Base-by-base conservation (phyloP, 78 protist species). In the Thecamonas trahens region DNA sequence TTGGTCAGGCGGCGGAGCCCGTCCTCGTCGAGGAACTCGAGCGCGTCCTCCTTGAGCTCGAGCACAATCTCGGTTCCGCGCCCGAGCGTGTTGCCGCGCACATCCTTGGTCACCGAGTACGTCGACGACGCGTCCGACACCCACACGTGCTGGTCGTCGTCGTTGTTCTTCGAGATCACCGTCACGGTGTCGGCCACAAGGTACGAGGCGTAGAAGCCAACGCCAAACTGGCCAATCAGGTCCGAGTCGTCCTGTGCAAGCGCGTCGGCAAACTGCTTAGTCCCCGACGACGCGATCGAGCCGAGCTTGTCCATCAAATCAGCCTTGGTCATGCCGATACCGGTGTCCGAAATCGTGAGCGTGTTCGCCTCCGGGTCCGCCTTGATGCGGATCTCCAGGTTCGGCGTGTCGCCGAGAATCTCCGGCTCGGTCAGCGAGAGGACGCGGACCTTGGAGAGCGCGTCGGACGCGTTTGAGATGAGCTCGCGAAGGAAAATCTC, bases 191-290 rank as follows among this genome's bases (percentile, higher is more conserved):
- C 99, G 35, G 99, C 96, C 53, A 97, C 98, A 45, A 97, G 83
- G 87, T 88, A 97, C 14, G 90, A 87, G n/a, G 99, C 94, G 88
- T 97, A 97, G 87, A 97, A 97, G 34, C 99, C 99, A 50, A 97
- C 99, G 70, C 99, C 99, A 68, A 97, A 97, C 83, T 97, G 98
- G 28, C 99, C 99, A 61, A 97, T 97, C 45, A 97, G 79, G 76
- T 74, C 73, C 18, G 47, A 44, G 62, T 80, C 83, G 67, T 67
- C 63, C 52, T 8, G n/a, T 20, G 4, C 52, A 3, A 8, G 4
- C 52, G 11, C 52, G 22, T 9, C 11, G 8, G 9, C 69, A 34
- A 61, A 9, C 9, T 58, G 55, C 61, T 62, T 65, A 32, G 98
- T 95, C 3, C 97, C 98, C 24, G 95, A 91, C 58, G 76, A 50